Evolutionary conservation across 331 rosid species (phyloP).

Genomic region (Quercus tomentella): DNA sequence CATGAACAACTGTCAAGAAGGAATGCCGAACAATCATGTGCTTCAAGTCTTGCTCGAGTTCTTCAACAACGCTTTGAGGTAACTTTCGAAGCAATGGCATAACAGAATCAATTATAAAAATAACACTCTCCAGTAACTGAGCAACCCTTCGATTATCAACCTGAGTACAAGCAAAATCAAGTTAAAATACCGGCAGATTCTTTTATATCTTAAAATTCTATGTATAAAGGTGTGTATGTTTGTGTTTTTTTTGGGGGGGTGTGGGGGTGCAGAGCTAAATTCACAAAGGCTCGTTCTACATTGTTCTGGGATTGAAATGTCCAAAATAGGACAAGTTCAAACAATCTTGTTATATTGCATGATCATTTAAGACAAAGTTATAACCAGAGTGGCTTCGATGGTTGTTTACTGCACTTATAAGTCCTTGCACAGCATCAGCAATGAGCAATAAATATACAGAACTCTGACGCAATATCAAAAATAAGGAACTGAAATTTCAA

Average conservation of each 20-base stretch:
- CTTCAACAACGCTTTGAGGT: slow-evolving; percentile 75
- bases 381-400: background rate
- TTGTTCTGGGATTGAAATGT: background rate
- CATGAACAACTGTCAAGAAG: slow-evolving; percentile 97
- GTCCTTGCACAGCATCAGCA: background rate
- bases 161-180: slow-evolving; percentile 41
- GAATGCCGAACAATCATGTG: slow-evolving; percentile 91
- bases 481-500: background rate
- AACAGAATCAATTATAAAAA: slow-evolving; percentile 89
- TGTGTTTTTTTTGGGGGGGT: too few species aligned
- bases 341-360: background rate
- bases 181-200: slow-evolving; percentile 8
- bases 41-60: slow-evolving; percentile 93
- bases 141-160: slow-evolving; percentile 79
- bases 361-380: background rate
- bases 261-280: background rate
- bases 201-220: slow-evolving; percentile 13
- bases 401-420: background rate
- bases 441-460: background rate
- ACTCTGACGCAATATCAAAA: background rate
- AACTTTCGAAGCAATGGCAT: slow-evolving; percentile 79
- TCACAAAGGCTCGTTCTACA: background rate
- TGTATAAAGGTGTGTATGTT: background rate
- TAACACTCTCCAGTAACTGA: slow-evolving; percentile 80
- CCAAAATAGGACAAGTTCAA: background rate